These are phyloP conservation scores for Cicer cuneatum DNA, from an alignment of 306 rosid species.

Conservation along the genomic window DNA sequence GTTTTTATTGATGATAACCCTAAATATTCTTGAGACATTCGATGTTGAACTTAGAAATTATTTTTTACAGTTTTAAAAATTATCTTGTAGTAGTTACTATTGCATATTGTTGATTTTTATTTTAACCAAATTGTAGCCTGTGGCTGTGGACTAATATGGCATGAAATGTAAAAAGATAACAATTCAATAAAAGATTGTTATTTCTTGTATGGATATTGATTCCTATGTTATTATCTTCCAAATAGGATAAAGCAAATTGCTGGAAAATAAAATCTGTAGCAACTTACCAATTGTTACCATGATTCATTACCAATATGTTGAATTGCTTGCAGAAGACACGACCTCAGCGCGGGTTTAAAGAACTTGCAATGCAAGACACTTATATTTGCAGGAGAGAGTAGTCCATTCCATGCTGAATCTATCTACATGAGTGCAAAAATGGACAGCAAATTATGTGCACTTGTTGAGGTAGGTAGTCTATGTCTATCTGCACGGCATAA, in stretches of 20 bases:
- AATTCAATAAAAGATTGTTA: neutral
- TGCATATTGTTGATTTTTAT: conserved; percentile 5
- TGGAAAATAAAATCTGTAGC: conserved; percentile 22
- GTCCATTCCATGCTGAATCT: conserved; percentile 81
- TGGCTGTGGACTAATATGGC: conserved; percentile 6
- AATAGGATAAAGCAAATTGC: conserved; percentile 1
- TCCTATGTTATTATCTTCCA: neutral
- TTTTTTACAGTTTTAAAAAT: conserved; percentile 11
- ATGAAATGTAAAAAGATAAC: conserved; percentile 9
- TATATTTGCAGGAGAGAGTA: conserved; percentile 81
- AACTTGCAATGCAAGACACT: conserved; percentile 77
- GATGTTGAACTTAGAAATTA: neutral
- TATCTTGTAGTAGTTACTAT: neutral
- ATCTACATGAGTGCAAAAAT: conserved; percentile 67
- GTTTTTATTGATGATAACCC: neutral
- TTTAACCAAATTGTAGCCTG: conserved; percentile 32
- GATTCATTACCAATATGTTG: conserved; percentile 22
- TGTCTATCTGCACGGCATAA: neutral
- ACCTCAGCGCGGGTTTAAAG: conserved; percentile 69
- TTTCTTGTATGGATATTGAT: neutral
- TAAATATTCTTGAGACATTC: neutral
- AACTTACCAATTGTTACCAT: neutral
- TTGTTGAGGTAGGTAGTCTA: conserved; percentile 68
- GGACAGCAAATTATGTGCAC: conserved; percentile 64
- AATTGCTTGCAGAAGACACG: conserved; percentile 68